Percentiles rank a stretch among this genome's conserved stretches.
phyloP scores from a whole-genome alignment of 192 early-diverging fungal species.

The Coemansia sp. region DNA sequence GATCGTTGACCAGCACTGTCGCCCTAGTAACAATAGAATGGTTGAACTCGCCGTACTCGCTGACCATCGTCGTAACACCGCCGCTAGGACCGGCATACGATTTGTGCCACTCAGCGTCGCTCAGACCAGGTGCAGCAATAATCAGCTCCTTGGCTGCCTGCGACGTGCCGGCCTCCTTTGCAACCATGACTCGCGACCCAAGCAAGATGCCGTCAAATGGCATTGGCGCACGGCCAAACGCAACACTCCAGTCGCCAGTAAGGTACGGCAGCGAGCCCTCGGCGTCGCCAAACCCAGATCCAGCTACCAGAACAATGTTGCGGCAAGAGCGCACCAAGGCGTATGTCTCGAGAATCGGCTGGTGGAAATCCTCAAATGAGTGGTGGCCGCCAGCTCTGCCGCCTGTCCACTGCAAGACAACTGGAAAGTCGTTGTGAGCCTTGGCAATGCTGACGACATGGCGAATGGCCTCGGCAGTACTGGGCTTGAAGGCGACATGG shows the following conservation, averaged over 20 bases:
- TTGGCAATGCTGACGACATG: constrained; percentile 84
- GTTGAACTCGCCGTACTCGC: constrained; percentile 91
- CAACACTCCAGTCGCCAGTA: constrained; percentile 86
- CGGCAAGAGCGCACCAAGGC: constrained; percentile 63
- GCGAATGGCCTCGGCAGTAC: constrained; percentile 72
- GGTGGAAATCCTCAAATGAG: constrained; percentile 94
- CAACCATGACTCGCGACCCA: constrained; percentile 92
- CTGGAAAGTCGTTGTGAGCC: constrained; percentile 77
- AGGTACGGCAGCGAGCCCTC: constrained; percentile 86
- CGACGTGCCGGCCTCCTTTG: constrained; percentile 80
- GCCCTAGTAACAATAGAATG: constrained; percentile 89
- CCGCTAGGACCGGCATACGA: constrained; percentile 74
- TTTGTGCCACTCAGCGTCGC: constrained; percentile 78
- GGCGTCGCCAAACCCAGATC: constrained; percentile 87
- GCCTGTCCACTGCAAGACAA: constrained; percentile 96
- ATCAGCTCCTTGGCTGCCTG: constrained; percentile 83
- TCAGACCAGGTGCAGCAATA: constrained; percentile 75
- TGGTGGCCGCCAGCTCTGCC: constrained; percentile 96
- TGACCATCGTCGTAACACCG: constrained; percentile 82
- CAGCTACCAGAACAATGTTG: constrained; percentile 86
- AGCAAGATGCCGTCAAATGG: constrained; percentile 93
- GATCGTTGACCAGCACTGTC: constrained; percentile 75
- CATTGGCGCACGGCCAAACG: constrained; percentile 86
- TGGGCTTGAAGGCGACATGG: constrained; percentile 85
- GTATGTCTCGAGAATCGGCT: constrained; percentile 76